Evolutionary conservation across 2,329 filamentous ascomycete species (phyloP).

Genomic region (Cercospora sp.): DNA sequence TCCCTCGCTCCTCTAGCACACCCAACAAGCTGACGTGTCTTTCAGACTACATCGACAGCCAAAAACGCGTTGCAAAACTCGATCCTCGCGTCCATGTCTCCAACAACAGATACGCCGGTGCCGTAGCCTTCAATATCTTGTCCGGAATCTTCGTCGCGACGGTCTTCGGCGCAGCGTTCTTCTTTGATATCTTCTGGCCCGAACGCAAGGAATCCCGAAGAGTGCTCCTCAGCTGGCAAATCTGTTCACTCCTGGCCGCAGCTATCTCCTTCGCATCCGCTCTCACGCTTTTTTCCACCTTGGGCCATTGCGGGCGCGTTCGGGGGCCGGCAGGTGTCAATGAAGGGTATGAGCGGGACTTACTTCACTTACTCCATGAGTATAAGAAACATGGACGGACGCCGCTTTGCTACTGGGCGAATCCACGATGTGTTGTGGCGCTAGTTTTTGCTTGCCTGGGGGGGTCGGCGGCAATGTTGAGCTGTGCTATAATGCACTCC

Average conservation of each 20-base stretch:
- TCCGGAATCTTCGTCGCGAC: slow-evolving; percentile 58
- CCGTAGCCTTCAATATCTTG: slow-evolving; percentile 60
- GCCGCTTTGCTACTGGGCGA: slow-evolving; percentile 50
- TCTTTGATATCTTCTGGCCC: slow-evolving; percentile 64
- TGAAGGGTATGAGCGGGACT: too few relatives aligned
- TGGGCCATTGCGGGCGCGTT: slow-evolving; percentile 49
- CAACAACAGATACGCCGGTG: slow-evolving; percentile 58
- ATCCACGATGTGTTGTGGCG: slow-evolving; percentile 53
- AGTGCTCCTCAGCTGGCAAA: slow-evolving; percentile 57
- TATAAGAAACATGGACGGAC: slow-evolving; percentile 41
- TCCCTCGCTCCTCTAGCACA: neutral
- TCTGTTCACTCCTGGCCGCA: slow-evolving; percentile 52
- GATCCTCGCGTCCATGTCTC: slow-evolving; percentile 46
- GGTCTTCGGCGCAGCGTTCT: slow-evolving; percentile 61
- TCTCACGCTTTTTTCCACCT: slow-evolving; percentile 50
- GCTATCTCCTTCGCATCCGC: slow-evolving; percentile 51
- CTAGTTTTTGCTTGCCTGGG: slow-evolving; percentile 57
- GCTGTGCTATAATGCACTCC: slow-evolving; percentile 43
- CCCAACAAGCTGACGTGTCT: neutral
- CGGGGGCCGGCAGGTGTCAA: slow-evolving; percentile 40
- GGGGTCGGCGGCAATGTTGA: too few relatives aligned
- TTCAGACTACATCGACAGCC: slow-evolving; percentile 57
- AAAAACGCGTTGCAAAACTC: slow-evolving; percentile 48
- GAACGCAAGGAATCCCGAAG: slow-evolving; percentile 52
- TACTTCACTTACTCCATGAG: too few relatives aligned